Percentiles rank a stretch among this genome's conserved stretches.
phyloP scores from a whole-genome alignment of 352 stramenopile genomes.

The Plasmopara viticola region DNA sequence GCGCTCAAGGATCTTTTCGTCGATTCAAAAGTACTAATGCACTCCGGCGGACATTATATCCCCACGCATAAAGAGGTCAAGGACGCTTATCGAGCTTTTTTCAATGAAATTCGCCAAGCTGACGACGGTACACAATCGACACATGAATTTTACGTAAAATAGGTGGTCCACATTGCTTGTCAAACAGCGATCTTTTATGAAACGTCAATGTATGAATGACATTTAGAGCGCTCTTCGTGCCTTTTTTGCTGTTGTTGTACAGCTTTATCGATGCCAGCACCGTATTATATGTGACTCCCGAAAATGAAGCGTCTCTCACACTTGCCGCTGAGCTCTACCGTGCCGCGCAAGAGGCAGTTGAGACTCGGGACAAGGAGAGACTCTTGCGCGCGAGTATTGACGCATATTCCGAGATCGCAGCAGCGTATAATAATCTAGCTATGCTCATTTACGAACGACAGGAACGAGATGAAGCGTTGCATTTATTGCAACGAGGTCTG shows the following conservation, averaged over 20 bases:
- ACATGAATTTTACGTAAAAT: background rate
- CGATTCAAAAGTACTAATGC: slow-evolving; percentile 46
- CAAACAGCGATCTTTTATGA: slow-evolving; percentile 24
- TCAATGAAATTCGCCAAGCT: slow-evolving; percentile 38
- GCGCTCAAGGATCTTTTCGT: slow-evolving; percentile 48
- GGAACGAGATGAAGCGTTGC: slow-evolving; percentile 24
- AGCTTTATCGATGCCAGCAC: background rate
- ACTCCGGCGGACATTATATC: slow-evolving; percentile 80
- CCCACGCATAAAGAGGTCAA: slow-evolving; percentile 81
- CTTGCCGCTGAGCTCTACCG: slow-evolving; percentile 28
- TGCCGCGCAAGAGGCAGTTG: slow-evolving; percentile 7
- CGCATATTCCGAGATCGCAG: slow-evolving; percentile 36
- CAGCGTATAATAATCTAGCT: slow-evolving; percentile 76
- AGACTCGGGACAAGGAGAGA: slow-evolving; percentile 17
- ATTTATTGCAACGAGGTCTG: slow-evolving; percentile 36
- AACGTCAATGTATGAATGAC: slow-evolving; percentile 21
- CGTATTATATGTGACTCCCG: slow-evolving; percentile 14
- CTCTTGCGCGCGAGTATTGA: slow-evolving; percentile 46
- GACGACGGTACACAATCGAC: slow-evolving; percentile 6
- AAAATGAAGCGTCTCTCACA: slow-evolving; percentile 22
- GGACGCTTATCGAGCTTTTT: slow-evolving; percentile 61
- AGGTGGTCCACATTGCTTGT: slow-evolving; percentile 19
- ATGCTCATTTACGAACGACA: slow-evolving; percentile 41
- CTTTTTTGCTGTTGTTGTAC: too few species aligned
- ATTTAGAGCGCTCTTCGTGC: background rate